Evolutionary conservation across 1,139 yeast species (phyloP).

Genomic region (Suhomyces ambrosiae): DNA sequence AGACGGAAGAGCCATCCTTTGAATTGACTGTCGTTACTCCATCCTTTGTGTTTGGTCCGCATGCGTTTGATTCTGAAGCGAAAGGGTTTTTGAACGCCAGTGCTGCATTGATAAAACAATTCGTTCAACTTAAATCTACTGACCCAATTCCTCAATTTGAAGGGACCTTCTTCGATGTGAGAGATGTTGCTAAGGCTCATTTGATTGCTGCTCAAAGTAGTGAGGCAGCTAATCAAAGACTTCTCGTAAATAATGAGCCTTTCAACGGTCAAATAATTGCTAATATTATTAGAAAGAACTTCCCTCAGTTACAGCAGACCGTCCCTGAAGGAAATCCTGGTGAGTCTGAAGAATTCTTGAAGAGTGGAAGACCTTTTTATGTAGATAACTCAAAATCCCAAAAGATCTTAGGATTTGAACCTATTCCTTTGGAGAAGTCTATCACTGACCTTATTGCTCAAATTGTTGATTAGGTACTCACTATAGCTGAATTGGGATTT

Average conservation of each 20-base stretch:
- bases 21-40: slow-evolving; percentile 21
- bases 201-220: slow-evolving; percentile 16
- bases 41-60: slow-evolving; percentile 27
- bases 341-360: not conserved
- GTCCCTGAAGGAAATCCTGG: slow-evolving; percentile 29
- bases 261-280: slow-evolving; percentile 22
- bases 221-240: slow-evolving; percentile 13
- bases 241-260: slow-evolving; percentile 17
- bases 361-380: too few species aligned
- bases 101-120: slow-evolving; percentile 29
- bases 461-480: not conserved
- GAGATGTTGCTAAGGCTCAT: slow-evolving; percentile 20
- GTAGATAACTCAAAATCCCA: slow-evolving; percentile 9
- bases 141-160: slow-evolving; percentile 13
- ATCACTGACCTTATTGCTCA: slow-evolving; percentile 1
- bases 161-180: slow-evolving; percentile 25
- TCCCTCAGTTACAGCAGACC: slow-evolving; percentile 26
- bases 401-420: slow-evolving; percentile 10
- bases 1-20: slow-evolving; percentile 31
- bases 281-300: slow-evolving; percentile 20
- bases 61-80: slow-evolving; percentile 29
- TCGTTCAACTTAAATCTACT: slow-evolving; percentile 16
- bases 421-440: slow-evolving; percentile 1
- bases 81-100: slow-evolving; percentile 37
- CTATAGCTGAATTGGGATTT: too few species aligned